phyloP scores from a whole-genome alignment of 1,284 basidiomycete genomes.

The Hymenochaete sp. region DNA sequence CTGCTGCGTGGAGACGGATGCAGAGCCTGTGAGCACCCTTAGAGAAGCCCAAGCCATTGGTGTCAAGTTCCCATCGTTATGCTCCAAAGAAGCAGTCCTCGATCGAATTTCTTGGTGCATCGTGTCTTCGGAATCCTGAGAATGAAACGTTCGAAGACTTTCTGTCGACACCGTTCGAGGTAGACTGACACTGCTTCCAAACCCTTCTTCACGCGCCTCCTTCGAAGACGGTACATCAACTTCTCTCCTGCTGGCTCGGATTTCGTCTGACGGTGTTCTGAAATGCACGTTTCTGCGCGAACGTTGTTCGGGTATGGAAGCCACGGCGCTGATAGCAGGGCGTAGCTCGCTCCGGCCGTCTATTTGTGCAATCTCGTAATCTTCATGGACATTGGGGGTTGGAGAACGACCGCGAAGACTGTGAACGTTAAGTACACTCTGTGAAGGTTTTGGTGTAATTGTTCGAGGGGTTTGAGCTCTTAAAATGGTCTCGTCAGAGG shows the following conservation, averaged over 20 bases:
- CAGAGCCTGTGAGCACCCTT: constrained; percentile 12
- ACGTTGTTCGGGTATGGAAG: too few species aligned
- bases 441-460: background rate
- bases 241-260: background rate
- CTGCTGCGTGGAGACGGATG: too few species aligned
- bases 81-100: constrained; percentile 6
- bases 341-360: constrained; percentile 12
- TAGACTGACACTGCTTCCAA: constrained; percentile 8
- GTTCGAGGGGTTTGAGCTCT: too few species aligned
- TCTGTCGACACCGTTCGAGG: constrained; percentile 6
- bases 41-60: constrained; percentile 18
- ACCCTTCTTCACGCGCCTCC: background rate
- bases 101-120: constrained; percentile 9
- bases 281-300: too few species aligned
- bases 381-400: constrained; percentile 10
- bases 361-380: constrained; percentile 14
- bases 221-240: background rate
- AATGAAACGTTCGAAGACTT: constrained; percentile 5
- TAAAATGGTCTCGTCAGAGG: too few species aligned
- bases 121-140: too few species aligned
- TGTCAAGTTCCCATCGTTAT: constrained; percentile 7
- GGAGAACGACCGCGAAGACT: constrained; percentile 2
- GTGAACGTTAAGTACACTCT: background rate
- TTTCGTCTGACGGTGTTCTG: background rate
- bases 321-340: constrained; percentile 18